A percentile compares a stretch with the other conserved stretches of the same genome.
These are phyloP conservation scores for Cytospora paraplurivora DNA, from an alignment of 2,329 filamentous ascomycete species.

Conservation along the genomic window DNA sequence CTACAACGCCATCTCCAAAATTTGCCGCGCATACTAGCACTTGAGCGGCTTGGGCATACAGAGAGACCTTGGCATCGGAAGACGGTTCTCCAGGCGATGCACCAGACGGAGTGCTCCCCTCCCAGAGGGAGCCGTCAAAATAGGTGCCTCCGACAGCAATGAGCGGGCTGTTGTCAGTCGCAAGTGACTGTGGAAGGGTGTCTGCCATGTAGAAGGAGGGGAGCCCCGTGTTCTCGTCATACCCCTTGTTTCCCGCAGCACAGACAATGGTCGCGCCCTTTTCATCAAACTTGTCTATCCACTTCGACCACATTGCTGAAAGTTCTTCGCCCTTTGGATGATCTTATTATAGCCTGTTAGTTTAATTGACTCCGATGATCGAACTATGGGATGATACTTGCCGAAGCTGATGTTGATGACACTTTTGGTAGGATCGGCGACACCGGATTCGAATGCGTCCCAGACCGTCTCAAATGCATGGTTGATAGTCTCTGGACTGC, in stretches of 20 bases:
- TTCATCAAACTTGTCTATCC: not conserved
- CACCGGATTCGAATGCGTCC: no score
- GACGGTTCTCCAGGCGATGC: not conserved
- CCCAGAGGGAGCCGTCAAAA: slow-evolving; percentile 13
- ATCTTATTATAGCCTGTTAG: no score
- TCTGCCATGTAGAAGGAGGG: not conserved
- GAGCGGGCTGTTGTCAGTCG: slow-evolving; percentile 1
- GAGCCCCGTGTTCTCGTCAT: not conserved
- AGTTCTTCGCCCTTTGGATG: no score
- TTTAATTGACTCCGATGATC: no score
- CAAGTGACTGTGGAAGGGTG: not conserved
- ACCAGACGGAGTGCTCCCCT: slow-evolving; percentile 9
- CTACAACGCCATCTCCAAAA: no score
- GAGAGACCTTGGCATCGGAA: slow-evolving; percentile 5
- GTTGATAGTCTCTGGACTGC: no score
- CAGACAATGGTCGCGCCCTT: slow-evolving; percentile 5
- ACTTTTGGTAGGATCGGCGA: no score
- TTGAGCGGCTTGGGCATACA: slow-evolving; percentile 14
- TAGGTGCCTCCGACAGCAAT: slow-evolving; percentile 19
- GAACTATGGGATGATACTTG: no score
- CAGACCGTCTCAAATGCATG: no score
- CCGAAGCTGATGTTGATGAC: no score
- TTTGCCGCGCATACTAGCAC: slow-evolving; percentile 5
- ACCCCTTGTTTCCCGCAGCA: slow-evolving; percentile 6
- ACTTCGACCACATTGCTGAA: no score